Evolutionary conservation across 345 rosid species (phyloP), one percentile per base, ranked within the genome.

Genomic region (Carallia pectinifolia): DNA sequence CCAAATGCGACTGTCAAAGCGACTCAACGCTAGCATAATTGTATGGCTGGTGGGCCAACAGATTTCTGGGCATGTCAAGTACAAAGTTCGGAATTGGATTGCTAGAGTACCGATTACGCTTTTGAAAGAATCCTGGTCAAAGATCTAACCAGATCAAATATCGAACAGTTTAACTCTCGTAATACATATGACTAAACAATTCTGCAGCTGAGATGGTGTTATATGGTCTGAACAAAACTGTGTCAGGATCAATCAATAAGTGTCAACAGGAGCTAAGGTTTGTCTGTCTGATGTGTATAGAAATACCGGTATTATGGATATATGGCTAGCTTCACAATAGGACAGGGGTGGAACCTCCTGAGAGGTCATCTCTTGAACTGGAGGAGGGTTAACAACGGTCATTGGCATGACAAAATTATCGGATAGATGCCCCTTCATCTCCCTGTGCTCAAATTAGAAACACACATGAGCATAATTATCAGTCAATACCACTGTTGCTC

Each of bases 321-420:
- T 31, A 23, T 23, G 23, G 23, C 23, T 23, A 3, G 39, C 17
- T 54, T 61, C 64, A 17, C 30, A 53, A 0, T 44, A 44, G 48
- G 16, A 44, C 10, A 44, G 10, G 4, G 15, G 15, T 2, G 48
- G 16, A 44, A 44, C 90, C 19, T 5, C 40, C 31, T 81, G 77
- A 34, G 93, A 74, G 67, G 69, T 87, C 97, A 92, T 92, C 81
- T 91, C 91, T 71, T 91, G 99, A 77, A 86, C 85, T 6, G 88
- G 93, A 17, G 99, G 96, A 40, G 99, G 93, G 66, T 90, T 90
- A 80, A 95, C 88, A 1, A 95, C 72, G 4, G 99, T 86, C 96
- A 90, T 91, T 9, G 97, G 95, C 93, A 90, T 85, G 48, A 82
- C 90, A 33, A 83, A 81, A 80, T 90, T 82, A 34, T 95, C 99